Conservation (phyloP, 129 eudicot species). For the Centaurea solstitialis region DNA sequence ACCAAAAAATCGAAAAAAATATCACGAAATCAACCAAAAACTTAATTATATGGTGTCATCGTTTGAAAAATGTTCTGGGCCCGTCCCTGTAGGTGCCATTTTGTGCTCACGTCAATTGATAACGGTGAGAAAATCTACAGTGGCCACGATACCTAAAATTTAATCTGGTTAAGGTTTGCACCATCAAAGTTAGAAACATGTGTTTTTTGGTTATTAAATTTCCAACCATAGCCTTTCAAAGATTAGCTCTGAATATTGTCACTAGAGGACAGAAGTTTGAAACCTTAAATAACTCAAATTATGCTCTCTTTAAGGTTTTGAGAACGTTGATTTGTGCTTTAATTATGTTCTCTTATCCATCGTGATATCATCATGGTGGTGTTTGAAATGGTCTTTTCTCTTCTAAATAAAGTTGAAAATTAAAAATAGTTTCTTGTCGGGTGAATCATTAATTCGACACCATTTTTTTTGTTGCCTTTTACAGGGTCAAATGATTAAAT, state of each 20-base stretch:
- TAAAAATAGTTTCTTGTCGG: not conserved
- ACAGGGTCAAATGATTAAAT: too few relatives aligned
- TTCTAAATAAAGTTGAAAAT: not conserved
- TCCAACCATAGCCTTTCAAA: not conserved
- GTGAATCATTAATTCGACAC: not conserved
- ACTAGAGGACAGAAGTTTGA: not conserved
- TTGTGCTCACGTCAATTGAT: too few relatives aligned
- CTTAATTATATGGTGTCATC: too few relatives aligned
- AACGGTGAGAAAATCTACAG: too few relatives aligned
- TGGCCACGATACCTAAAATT: too few relatives aligned
- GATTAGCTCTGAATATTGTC: not conserved
- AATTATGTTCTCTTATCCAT: not conserved
- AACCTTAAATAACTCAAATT: not conserved
- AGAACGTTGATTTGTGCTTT: not conserved
- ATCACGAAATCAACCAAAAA: too few relatives aligned
- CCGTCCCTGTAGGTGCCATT: too few relatives aligned
- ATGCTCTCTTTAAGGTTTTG: not conserved
- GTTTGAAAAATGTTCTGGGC: too few relatives aligned
- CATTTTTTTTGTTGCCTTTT: not conserved
- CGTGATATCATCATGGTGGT: not conserved
- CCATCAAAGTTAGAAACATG: too few relatives aligned
- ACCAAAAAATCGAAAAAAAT: too few relatives aligned
- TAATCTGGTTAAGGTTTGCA: too few relatives aligned
- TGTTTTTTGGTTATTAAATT: not conserved
- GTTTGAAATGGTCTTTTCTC: not conserved